Conservation (phyloP, 495 filamentous ascomycete species). For the Xylaria acuta region DNA sequence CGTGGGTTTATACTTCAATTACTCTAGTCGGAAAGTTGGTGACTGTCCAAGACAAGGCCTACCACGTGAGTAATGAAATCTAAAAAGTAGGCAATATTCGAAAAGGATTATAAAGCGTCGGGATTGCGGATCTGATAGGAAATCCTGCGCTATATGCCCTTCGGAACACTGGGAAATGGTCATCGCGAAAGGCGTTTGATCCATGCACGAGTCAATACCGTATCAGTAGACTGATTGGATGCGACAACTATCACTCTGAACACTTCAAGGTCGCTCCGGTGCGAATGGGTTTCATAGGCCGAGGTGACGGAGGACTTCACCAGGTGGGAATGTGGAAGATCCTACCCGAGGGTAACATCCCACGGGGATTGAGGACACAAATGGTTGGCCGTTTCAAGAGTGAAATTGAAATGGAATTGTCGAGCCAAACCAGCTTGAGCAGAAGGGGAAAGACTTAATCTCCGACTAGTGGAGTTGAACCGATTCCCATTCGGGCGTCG, state of each 20-base stretch:
- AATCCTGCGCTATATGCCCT: neutral
- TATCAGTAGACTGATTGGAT: neutral
- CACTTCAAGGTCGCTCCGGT: neutral
- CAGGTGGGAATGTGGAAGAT: neutral
- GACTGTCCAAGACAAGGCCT: neutral
- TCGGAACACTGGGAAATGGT: neutral
- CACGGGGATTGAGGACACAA: conserved; percentile 1
- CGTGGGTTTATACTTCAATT: neutral
- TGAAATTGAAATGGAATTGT: neutral
- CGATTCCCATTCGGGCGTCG: conserved; percentile 15
- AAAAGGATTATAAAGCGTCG: neutral
- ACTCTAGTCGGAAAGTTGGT: neutral
- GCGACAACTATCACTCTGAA: neutral
- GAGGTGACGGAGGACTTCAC: neutral
- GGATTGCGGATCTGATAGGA: neutral
- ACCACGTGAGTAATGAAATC: neutral
- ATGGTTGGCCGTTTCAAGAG: conserved; percentile 11
- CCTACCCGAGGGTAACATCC: conserved; percentile 19
- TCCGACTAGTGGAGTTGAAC: conserved; percentile 15
- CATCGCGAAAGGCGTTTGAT: neutral
- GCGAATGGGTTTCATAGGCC: neutral
- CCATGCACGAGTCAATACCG: neutral
- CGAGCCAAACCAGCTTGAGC: neutral
- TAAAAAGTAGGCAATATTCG: neutral
- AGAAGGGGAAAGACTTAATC: conserved; percentile 26